Conservation (phyloP, 768 basidiomycete genomes). For the Lentinula raphanica region DNA sequence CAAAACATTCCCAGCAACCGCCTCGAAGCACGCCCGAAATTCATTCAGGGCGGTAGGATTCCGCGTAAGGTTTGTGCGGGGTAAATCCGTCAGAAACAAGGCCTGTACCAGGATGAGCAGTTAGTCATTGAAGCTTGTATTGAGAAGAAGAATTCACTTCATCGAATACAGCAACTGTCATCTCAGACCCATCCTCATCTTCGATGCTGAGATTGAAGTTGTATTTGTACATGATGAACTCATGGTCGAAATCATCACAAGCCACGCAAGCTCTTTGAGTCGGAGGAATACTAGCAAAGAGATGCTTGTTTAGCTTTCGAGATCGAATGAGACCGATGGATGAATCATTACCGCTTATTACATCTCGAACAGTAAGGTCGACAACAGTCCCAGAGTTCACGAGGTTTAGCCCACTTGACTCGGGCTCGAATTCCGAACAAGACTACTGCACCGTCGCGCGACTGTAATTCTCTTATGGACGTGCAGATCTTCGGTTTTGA, state of each 20-base stretch:
- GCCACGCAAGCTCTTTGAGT: slow-evolving; percentile 38
- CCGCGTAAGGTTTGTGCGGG: slow-evolving; percentile 36
- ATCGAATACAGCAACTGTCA: slow-evolving; percentile 46
- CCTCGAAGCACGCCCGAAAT: slow-evolving; percentile 36
- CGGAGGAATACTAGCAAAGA: slow-evolving; percentile 35
- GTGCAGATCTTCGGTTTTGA: neutral
- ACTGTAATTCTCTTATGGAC: neutral
- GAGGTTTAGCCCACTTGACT: neutral
- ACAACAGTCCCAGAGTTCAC: slow-evolving; percentile 37
- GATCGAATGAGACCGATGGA: neutral
- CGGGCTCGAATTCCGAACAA: neutral
- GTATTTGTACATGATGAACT: slow-evolving; percentile 44
- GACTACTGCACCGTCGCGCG: neutral
- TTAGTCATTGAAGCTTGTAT: neutral
- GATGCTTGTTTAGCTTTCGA: neutral
- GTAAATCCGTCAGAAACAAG: slow-evolving; percentile 37
- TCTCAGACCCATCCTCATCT: slow-evolving; percentile 38
- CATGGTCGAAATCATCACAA: slow-evolving; percentile 51
- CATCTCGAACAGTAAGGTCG: slow-evolving; percentile 50
- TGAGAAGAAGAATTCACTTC: slow-evolving; percentile 26
- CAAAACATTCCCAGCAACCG: neutral
- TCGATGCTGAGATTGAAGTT: slow-evolving; percentile 45
- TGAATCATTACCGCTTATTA: slow-evolving; percentile 37
- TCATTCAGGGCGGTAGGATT: slow-evolving; percentile 30
- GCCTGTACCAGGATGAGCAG: slow-evolving; percentile 25